Evolutionary conservation across 352 stramenopile species (phyloP), one percentile per base, ranked within the genome.

Genomic region (Paralagenidium karlingii): DNA sequence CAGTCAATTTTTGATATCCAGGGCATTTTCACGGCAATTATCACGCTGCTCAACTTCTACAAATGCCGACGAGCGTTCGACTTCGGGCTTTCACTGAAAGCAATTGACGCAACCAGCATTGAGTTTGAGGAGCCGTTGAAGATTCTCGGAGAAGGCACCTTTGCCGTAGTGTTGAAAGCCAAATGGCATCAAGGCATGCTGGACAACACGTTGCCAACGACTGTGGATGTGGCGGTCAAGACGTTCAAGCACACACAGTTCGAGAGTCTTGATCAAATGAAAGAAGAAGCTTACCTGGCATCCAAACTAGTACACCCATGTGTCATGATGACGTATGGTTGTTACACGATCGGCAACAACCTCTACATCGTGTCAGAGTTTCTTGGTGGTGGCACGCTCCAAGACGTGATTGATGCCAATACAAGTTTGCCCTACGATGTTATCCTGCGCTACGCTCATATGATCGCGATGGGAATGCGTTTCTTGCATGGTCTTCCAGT

Each of bases 361-460:
- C 52, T 88, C 40, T 85, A 85, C 53, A 80, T 88, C 34, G 68
- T 88, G 49, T 88, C 74, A 34, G 74, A 88, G 34, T 85, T 81
- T 43, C 55, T 88, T 13, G 74, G 74, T 8, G 74, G 70, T 16
- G 74, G 74, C n/a, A 88, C 74, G n/a, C 51, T 88, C 18, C 74
- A 88, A 51, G 61, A 88, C 32, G 34, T 82, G 22, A 63, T 88
- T 25, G 74, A 84, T 34, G 45, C 62, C 8, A 68, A 45, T 15
- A 49, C 52, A 1, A 46, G 46, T 3, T 40, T 88, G 32, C 56
- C 68, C 12, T 88, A 88, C 31, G 70, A 78, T 24, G 66, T 59
- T 24, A 64, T 68, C 27, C 47, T 88, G 31, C 64, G 63, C 0
- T 88, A 88, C 48, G 74, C 74, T 5, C 70, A 79, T 30, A 82